Base-by-base conservation (phyloP, 225 moss, liverwort and hornwort species). In the Straminergon stramineum region DNA sequence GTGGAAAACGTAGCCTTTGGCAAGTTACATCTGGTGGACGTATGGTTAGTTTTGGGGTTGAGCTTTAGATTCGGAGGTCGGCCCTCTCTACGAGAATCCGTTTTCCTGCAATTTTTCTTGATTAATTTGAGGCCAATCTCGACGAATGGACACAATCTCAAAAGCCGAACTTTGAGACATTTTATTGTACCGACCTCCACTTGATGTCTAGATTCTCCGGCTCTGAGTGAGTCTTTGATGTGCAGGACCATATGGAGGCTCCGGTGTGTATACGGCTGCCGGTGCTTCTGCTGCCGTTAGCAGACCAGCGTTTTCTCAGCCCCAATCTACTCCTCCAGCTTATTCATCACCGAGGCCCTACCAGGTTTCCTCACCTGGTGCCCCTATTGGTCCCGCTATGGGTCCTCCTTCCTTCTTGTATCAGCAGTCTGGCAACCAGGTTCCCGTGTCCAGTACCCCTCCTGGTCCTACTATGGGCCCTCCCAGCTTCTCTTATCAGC, bases 391-490 rank as follows among this genome's bases (percentile, higher is more conserved):
- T 87, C 87, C 95, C 76, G 81, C 91, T 56, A 88, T 83, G 84
- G 95, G 94, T 83, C 91, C 93, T 86, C 93, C 93, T 60, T 87
- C 91, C 89, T 89, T 88, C 84, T 87, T 86, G 52, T 90, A 93
- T 75, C 94, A 89, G 84, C 94, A 94, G 86, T 73, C 94, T 61
- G 90, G 91, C 41, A 84, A 91, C 88, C 95, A 93, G 91, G 90
- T 84, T 86, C 86, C 91, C 66, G 82, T 87, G 35, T 62, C 91
- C 68, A 81, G 84, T 90, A 83, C 83, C 64, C 80, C 92, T 87
- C 81, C 80, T 86, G 94, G 94, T 79, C 89, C 96, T 88, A 82
- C 88, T 56, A 86, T 84, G 84, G 92, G 91, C 41, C 91, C 93
- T 71, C 89, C 95, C 53, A 91, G 88, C 83, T 88, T 91, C 69